Base-by-base conservation (phyloP, 768 basidiomycete species). In the Tylopilus rubrobrunneus region DNA sequence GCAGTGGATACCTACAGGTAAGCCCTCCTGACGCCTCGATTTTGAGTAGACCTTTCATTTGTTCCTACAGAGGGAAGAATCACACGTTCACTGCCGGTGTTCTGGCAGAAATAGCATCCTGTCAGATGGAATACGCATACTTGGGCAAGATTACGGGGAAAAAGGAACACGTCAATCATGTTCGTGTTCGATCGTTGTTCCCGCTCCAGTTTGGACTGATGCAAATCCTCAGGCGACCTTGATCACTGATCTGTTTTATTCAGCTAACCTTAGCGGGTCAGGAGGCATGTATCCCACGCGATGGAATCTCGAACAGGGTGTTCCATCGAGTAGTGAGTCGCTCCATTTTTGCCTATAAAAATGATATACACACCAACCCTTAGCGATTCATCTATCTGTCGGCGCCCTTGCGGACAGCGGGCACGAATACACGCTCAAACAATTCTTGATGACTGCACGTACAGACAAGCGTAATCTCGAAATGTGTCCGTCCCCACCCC, bases 41-140 rank as follows among this genome's bases (percentile, higher is more conserved):
- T 8, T 51, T 0, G 15, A 3, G 29, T 46, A 1, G 5, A 36
- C 45, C 23, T 21, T 19, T 25, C 7, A 27, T 39, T 12, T 33
- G 6, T 34, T 27, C 25, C 31, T 7, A 0, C 12, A 66, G 63
- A 0, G 37, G 42, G 49, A 48, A 1, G 1, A 31, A 17, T 19
- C 2, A 10, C 12, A 3, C n/a, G 7, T 25, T 5, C 29, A 0
- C 0, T 44, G 61, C 73, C 5, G 78, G 77, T 10, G 64, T 79
- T 12, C 64, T 87, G 12, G 89, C 93, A 0, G 93, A 97, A 69
- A 84, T 92, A 31, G 88, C 83, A 0, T 89, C 81, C 43, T 74
- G 86, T 50, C 90, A 94, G 64, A 67, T 95, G 49, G 93, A 96
- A 69, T 89, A 93, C 63, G 81, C 87, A 52, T 92, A 93, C 60